phyloP scores from a whole-genome alignment of 306 rosid genomes.

The Vigna reflexopilosa region DNA sequence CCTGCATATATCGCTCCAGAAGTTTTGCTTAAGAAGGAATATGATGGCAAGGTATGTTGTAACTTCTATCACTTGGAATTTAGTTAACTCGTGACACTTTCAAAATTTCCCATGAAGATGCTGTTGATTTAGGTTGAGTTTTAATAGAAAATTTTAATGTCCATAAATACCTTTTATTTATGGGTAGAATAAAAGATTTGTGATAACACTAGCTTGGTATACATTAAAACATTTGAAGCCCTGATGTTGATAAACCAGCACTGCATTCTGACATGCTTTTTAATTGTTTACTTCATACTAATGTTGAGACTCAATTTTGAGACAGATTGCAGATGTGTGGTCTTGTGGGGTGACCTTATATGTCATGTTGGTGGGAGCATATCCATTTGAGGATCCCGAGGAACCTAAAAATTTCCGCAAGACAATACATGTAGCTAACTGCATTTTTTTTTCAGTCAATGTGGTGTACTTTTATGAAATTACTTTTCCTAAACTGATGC shows the following conservation, averaged over 20 bases:
- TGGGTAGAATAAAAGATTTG: no score
- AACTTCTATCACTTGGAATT: constrained; percentile 12
- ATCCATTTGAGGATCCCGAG: constrained; percentile 96
- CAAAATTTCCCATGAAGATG: constrained; percentile 17
- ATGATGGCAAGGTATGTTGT: constrained; percentile 89
- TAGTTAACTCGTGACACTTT: neutral
- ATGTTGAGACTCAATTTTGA: constrained; percentile 30
- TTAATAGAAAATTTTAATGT: neutral
- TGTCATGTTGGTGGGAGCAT: constrained; percentile 98
- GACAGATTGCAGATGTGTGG: constrained; percentile 98
- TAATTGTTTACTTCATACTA: neutral
- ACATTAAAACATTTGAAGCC: neutral
- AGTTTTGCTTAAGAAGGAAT: constrained; percentile 94
- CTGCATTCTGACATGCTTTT: neutral
- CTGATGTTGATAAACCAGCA: neutral
- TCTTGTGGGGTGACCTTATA: constrained; percentile 98
- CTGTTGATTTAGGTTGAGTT: neutral
- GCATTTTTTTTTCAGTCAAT: constrained; percentile 2
- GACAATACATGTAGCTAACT: constrained; percentile 73
- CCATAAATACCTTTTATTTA: neutral
- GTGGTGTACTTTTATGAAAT: constrained; percentile 13
- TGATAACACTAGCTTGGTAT: no score
- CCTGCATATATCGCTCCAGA: constrained; percentile 99
- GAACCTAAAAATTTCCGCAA: constrained; percentile 97
- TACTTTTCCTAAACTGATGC: constrained; percentile 37